Conservation (phyloP, 345 rosid species). For the Eucalyptus polybractea region DNA sequence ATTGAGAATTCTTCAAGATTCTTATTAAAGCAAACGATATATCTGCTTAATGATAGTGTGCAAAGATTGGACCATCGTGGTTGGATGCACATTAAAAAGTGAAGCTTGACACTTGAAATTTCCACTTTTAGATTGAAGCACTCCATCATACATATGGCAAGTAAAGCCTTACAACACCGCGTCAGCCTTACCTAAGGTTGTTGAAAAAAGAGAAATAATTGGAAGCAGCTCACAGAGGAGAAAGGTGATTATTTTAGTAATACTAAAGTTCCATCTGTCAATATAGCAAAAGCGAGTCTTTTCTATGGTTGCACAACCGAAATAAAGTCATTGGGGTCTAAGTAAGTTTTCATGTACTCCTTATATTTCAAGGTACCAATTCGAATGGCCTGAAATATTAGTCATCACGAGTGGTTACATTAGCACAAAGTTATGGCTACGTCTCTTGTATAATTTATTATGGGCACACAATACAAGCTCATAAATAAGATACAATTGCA, state of each 20-base stretch:
- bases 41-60: not conserved
- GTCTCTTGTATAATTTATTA: not conserved
- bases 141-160: not conserved
- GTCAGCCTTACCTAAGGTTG: not conserved
- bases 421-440: not conserved
- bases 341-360: not conserved
- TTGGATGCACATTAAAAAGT: not conserved
- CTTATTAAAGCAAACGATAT: not conserved
- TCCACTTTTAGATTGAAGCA: not conserved
- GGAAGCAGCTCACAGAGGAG: not conserved
- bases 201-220: not conserved
- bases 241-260: not conserved
- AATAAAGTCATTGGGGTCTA: not conserved
- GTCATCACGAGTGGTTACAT: not conserved
- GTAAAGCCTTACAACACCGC: not conserved
- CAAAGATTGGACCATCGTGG: not conserved
- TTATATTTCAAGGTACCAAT: not conserved
- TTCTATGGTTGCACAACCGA: not conserved
- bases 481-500: not conserved
- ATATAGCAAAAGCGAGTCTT: not conserved
- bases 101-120: not conserved
- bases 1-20: not conserved
- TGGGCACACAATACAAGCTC: not conserved
- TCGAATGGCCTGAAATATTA: not conserved
- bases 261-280: not conserved